Evolutionary conservation across 2,329 filamentous ascomycete genomes (phyloP).

Genomic region (Fusarium sp.): DNA sequence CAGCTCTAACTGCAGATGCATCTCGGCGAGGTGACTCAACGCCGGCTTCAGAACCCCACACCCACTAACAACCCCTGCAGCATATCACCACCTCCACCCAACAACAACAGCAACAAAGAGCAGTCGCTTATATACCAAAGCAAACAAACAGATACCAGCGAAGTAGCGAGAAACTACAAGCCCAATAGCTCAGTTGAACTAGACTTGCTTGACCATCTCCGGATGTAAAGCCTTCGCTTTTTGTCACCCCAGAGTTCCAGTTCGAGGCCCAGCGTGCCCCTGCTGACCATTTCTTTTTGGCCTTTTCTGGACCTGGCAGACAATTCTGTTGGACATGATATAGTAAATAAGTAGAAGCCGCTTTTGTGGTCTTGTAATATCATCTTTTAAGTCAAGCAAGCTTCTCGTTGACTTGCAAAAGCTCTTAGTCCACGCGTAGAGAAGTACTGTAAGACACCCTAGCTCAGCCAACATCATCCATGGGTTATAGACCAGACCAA

Average conservation of each 20-base stretch:
- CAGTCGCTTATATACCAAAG: neutral
- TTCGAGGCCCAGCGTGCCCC: too few relatives aligned
- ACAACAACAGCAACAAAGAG: neutral
- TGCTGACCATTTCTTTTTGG: neutral
- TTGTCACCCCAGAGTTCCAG: neutral
- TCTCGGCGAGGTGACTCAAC: slow-evolving; percentile 17
- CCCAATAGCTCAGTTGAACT: neutral
- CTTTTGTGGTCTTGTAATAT: accelerated
- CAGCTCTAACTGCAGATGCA: too few relatives aligned
- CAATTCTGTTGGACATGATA: accelerated
- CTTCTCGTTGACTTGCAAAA: neutral
- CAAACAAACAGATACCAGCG: neutral
- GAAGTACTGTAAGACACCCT: too few relatives aligned
- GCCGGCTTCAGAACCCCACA: neutral
- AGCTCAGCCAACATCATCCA: neutral
- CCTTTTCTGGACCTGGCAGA: neutral
- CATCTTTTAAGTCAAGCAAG: accelerated
- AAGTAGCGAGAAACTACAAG: neutral
- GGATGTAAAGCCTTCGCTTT: slow-evolving; percentile 14
- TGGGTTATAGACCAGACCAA: neutral
- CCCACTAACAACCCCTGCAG: neutral
- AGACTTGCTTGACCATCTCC: neutral
- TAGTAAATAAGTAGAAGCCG: accelerated
- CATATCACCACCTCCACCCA: neutral
- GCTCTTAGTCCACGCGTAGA: neutral